A percentile compares a stretch with the other conserved stretches of the same genome.
Conservation (phyloP, 2,329 filamentous ascomycete genomes). For the Ophiostoma montium region DNA sequence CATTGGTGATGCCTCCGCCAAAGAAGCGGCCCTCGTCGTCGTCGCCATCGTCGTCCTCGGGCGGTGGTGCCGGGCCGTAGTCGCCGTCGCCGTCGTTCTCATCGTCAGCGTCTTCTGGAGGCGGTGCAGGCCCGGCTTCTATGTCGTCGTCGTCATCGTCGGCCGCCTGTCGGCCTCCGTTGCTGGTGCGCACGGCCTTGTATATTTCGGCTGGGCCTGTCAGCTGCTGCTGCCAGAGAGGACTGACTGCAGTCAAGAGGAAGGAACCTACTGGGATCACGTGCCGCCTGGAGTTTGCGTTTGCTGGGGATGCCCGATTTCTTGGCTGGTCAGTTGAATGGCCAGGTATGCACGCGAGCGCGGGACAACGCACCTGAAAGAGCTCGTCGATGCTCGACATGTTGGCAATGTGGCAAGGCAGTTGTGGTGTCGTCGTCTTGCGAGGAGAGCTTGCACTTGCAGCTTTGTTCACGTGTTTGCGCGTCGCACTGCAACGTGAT, state of each 20-base stretch:
- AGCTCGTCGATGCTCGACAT: constrained; percentile 48
- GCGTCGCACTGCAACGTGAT: too few relatives aligned
- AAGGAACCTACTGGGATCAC: constrained; percentile 42
- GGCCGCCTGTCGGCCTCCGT: constrained; percentile 24
- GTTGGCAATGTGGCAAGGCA: neutral
- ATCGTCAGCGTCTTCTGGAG: constrained; percentile 31
- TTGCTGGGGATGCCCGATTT: constrained; percentile 38
- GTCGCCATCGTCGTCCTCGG: constrained; percentile 34
- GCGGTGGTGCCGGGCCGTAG: constrained; percentile 30
- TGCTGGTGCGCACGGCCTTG: constrained; percentile 38
- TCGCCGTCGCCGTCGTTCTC: constrained; percentile 32
- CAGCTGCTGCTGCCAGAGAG: neutral
- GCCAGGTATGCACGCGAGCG: neutral
- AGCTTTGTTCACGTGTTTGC: too few relatives aligned
- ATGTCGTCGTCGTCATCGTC: constrained; percentile 30
- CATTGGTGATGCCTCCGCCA: constrained; percentile 71
- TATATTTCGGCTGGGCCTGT: constrained; percentile 40
- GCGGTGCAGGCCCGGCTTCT: constrained; percentile 35
- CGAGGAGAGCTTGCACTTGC: too few relatives aligned
- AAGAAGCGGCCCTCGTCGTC: constrained; percentile 95
- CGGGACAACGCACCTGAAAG: constrained; percentile 31
- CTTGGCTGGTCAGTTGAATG: constrained; percentile 14
- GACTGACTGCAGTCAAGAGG: neutral
- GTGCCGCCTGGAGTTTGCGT: constrained; percentile 46
- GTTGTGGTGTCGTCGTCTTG: too few relatives aligned